A percentile compares a stretch with the other conserved stretches of the same genome.
Evolutionary conservation across 1,284 basidiomycete species (phyloP).

Genomic region (Ustanciosporium gigantosporum): DNA sequence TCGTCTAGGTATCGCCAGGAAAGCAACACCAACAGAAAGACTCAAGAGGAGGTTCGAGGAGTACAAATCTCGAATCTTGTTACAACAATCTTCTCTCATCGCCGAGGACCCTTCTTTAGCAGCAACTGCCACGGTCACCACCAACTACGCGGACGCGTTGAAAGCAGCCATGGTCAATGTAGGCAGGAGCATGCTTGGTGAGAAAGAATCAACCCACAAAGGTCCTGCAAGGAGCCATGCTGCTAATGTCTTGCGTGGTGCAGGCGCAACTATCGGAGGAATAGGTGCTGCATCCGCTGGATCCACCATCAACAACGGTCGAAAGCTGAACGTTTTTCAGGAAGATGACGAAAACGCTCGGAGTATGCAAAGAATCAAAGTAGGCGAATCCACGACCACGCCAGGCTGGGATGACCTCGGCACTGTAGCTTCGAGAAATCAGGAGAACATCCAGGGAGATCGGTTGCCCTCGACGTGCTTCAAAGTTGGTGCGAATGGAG

Average conservation of each 20-base stretch:
- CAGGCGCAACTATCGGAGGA: constrained; percentile 10
- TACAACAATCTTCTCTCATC: constrained; percentile 13
- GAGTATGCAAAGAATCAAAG: neutral
- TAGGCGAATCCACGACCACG: constrained; percentile 3
- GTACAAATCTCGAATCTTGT: constrained; percentile 70
- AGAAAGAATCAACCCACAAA: constrained; percentile 20
- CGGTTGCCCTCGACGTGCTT: constrained; percentile 18
- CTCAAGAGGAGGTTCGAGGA: constrained; percentile 81
- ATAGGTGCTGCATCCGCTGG: constrained; percentile 14
- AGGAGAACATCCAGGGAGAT: constrained; percentile 43
- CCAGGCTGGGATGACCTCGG: constrained; percentile 46
- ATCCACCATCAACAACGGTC: constrained; percentile 35
- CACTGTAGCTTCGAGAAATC: constrained; percentile 35
- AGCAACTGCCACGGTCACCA: neutral
- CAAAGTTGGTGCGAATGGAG: constrained; percentile 32
- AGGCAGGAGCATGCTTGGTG: constrained; percentile 53
- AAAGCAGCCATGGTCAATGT: constrained; percentile 47
- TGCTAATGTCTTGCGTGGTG: constrained; percentile 31
- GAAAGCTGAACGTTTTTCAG: constrained; percentile 46
- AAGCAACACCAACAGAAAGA: constrained; percentile 79
- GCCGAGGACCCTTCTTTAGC: constrained; percentile 9
- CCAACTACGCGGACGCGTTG: constrained; percentile 45
- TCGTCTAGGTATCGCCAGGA: constrained; percentile 78
- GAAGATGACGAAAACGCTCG: constrained; percentile 23
- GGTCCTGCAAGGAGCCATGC: constrained; percentile 35